Evolutionary conservation across 2,329 filamentous ascomycete genomes (phyloP).

Genomic region (Penicillium sp.): DNA sequence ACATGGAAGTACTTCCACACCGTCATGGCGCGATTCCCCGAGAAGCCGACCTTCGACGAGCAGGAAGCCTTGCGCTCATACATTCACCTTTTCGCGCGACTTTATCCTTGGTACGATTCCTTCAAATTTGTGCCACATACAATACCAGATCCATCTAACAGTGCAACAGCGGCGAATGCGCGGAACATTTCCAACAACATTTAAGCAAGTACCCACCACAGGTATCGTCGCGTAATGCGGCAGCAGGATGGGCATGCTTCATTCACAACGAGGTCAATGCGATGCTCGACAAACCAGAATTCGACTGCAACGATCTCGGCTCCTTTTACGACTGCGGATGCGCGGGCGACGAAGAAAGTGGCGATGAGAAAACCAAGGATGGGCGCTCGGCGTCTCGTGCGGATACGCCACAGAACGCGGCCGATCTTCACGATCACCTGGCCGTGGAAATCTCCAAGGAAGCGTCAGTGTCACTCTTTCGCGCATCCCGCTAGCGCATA

Average conservation of each 20-base stretch:
- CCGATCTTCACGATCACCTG: conserved; percentile 17
- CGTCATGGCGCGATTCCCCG: conserved; percentile 64
- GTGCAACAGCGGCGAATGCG: conserved; percentile 59
- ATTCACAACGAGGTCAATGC: conserved; percentile 67
- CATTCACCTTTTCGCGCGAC: conserved; percentile 62
- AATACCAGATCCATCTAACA: conserved; percentile 15
- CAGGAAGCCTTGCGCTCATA: conserved; percentile 59
- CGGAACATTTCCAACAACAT: conserved; percentile 61
- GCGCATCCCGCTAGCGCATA: background rate
- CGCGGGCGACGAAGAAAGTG: conserved; percentile 50
- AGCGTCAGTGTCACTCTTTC: conserved; percentile 27
- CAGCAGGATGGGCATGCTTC: conserved; percentile 66
- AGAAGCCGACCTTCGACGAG: conserved; percentile 60
- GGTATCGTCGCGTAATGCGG: conserved; percentile 59
- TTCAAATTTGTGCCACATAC: background rate
- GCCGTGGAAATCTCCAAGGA: conserved; percentile 38
- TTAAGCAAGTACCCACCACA: conserved; percentile 63
- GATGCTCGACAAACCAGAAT: conserved; percentile 58
- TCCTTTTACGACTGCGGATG: conserved; percentile 68
- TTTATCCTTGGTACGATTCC: conserved; percentile 58
- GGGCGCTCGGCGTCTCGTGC: conserved; percentile 7
- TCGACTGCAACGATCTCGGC: conserved; percentile 64
- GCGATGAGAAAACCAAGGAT: conserved; percentile 10
- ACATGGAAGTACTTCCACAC: conserved; percentile 67
- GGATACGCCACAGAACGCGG: conserved; percentile 3